A percentile compares a stretch with the other conserved stretches of the same genome.
Conservation (phyloP, 176 grass and related monocot genomes). For the Avena atlantica region DNA sequence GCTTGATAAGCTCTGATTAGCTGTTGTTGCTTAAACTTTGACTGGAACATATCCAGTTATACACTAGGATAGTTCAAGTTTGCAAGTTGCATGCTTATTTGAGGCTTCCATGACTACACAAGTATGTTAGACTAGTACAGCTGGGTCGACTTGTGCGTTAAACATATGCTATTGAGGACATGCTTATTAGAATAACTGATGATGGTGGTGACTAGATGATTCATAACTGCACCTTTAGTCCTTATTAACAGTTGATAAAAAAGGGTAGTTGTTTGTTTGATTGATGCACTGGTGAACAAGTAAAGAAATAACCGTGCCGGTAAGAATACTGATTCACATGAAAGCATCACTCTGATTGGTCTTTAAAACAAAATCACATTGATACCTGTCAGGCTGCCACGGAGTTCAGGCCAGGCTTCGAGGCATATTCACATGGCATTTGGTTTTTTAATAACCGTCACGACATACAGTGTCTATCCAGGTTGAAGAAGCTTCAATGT, state of each 20-base stretch:
- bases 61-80: slow-evolving; percentile 26
- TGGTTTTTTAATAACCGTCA: slow-evolving; percentile 8
- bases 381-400: slow-evolving; percentile 38
- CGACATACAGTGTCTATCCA: slow-evolving; percentile 41
- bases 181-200: slow-evolving; percentile 31
- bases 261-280: slow-evolving; percentile 27
- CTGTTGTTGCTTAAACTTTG: slow-evolving; percentile 16
- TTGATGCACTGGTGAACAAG: slow-evolving; percentile 2
- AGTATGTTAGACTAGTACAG: slow-evolving; percentile 7
- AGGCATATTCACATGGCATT: slow-evolving; percentile 42
- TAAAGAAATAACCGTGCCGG: not conserved
- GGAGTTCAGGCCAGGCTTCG: slow-evolving; percentile 12
- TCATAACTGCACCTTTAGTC: slow-evolving; percentile 32
- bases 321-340: slow-evolving; percentile 14
- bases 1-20: slow-evolving; percentile 25
- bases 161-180: not conserved
- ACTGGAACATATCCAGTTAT: slow-evolving; percentile 33
- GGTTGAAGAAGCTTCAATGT: slow-evolving; percentile 51
- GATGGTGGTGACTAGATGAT: slow-evolving; percentile 25
- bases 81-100: slow-evolving; percentile 50
- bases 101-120: slow-evolving; percentile 8
- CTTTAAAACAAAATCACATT: not conserved
- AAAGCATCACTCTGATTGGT: slow-evolving; percentile 30
- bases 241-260: slow-evolving; percentile 15
- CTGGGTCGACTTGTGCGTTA: slow-evolving; percentile 27